Percentiles rank a stretch among this genome's conserved stretches.
Conservation (phyloP, 1,284 basidiomycete species). For the Gymnopus androsaceus region DNA sequence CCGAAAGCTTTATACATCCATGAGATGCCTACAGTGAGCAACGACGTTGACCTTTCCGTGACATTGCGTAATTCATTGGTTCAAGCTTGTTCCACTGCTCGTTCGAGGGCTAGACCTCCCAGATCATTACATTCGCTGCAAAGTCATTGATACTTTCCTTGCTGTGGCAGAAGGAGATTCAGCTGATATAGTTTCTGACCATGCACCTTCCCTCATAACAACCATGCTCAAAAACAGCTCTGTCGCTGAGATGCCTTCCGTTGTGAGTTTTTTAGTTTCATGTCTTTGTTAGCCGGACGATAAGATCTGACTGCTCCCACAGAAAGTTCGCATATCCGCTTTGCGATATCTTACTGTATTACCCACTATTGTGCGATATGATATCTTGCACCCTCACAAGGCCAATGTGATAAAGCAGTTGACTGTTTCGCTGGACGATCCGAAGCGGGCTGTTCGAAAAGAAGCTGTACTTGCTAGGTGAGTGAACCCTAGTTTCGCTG, state of each 20-base stretch:
- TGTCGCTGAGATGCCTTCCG: constrained; percentile 49
- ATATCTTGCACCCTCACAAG: constrained; percentile 78
- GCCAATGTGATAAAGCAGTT: constrained; percentile 73
- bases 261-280: constrained; percentile 40
- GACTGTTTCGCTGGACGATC: constrained; percentile 80
- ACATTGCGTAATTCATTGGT: neutral
- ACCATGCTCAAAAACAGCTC: constrained; percentile 69
- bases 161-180: constrained; percentile 68
- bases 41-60: constrained; percentile 23
- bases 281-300: neutral
- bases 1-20: constrained; percentile 74
- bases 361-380: constrained; percentile 76
- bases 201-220: constrained; percentile 71
- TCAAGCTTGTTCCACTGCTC: constrained; percentile 85
- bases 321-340: constrained; percentile 78
- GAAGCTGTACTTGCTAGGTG: constrained; percentile 84
- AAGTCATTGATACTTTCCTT: constrained; percentile 81
- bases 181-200: constrained; percentile 58
- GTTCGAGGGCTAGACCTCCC: constrained; percentile 82
- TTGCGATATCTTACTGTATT: constrained; percentile 74
- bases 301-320: constrained; percentile 9
- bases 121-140: constrained; percentile 71
- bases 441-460: constrained; percentile 75
- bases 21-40: constrained; percentile 64
- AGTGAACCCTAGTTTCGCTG: neutral